phyloP scores from a whole-genome alignment of 805 yeast species.

The Hanseniaspora vineae region DNA sequence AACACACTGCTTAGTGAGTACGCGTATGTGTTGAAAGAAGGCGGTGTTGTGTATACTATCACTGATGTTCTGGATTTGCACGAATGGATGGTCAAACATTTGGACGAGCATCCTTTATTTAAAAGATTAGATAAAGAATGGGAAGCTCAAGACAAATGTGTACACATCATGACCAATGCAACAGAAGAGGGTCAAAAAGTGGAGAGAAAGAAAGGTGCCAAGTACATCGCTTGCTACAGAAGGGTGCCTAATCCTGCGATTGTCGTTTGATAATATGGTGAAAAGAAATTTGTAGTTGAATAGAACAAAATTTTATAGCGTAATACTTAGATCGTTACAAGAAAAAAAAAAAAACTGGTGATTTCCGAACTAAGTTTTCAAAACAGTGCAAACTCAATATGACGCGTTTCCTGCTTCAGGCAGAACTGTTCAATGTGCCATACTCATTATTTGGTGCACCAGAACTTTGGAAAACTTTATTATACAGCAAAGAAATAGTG shows the following conservation, averaged over 20 bases:
- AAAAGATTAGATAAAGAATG: constrained; percentile 67
- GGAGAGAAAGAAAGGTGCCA: constrained; percentile 74
- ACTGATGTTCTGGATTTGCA: constrained; percentile 93
- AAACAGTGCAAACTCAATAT: too few relatives aligned
- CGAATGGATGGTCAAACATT: constrained; percentile 89
- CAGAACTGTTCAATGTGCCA: not conserved
- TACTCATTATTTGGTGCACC: constrained; percentile 3
- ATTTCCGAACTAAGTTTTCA: too few relatives aligned
- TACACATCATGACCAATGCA: constrained; percentile 73
- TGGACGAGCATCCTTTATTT: constrained; percentile 84
- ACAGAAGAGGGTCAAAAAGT: constrained; percentile 98
- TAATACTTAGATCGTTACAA: too few relatives aligned
- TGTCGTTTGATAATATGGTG: constrained; percentile 1
- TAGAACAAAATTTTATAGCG: too few relatives aligned
- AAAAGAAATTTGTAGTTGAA: not conserved
- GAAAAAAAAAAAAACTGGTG: too few relatives aligned
- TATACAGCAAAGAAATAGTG: constrained; percentile 24
- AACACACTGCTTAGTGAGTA: constrained; percentile 81
- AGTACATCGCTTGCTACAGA: constrained; percentile 78
- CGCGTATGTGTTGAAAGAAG: constrained; percentile 77
- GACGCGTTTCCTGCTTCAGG: too few relatives aligned
- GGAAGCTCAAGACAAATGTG: constrained; percentile 74
- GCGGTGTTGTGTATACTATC: constrained; percentile 84
- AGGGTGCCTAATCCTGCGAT: constrained; percentile 48
- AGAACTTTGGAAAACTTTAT: constrained; percentile 8